Evolutionary conservation across 352 stramenopile genomes (phyloP), one percentile per base, ranked within the genome.

Genomic region (Phytophthora hibernalis): DNA sequence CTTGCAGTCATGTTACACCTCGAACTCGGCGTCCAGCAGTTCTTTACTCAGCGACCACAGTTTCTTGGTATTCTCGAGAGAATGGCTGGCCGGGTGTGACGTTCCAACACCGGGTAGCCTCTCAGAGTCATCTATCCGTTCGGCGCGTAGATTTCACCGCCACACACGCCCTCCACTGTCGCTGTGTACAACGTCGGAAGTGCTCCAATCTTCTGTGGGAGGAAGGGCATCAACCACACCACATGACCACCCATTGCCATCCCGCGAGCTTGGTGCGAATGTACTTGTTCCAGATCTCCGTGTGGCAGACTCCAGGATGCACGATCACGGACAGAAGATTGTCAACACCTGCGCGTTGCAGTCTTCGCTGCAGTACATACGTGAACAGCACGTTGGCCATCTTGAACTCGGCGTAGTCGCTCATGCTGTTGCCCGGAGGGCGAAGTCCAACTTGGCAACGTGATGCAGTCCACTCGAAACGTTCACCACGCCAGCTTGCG

Each of bases 381-480:
- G 76, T 80, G 63, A 89, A 89, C 42, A 87, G 20, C 53, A 87
- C 54, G 16, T 80, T 77, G 11, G 65, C 58, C 58, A 89, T 72
- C 59, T 89, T 89, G 40, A 73, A 85, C 51, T 72, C 69, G 16
- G 57, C 65, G 51, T 89, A 89, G 35, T 72, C 56, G 5, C 26
- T 54, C 35, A 68, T 72, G 45, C 37, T 63, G 37, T 66, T 55
- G 37, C 72, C 70, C 1, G 28, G 59, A 13, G 65, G 5, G 52
- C 64, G 20, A 82, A 74, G 51, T 83, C 57, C 21, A 74, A 40
- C 31, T 54, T 70, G n/a, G 76, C 65, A 49, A 44, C 51, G 21
- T 69, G 60, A 26, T 87, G 78, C 40, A 72, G 53, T 10, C 79
- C 38, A 50, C 75, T 87, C 21, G 70, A 77, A 5, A 84, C 64